Evolutionary conservation across 805 yeast species (phyloP).

Genomic region (Diddensiella transvaalensis): DNA sequence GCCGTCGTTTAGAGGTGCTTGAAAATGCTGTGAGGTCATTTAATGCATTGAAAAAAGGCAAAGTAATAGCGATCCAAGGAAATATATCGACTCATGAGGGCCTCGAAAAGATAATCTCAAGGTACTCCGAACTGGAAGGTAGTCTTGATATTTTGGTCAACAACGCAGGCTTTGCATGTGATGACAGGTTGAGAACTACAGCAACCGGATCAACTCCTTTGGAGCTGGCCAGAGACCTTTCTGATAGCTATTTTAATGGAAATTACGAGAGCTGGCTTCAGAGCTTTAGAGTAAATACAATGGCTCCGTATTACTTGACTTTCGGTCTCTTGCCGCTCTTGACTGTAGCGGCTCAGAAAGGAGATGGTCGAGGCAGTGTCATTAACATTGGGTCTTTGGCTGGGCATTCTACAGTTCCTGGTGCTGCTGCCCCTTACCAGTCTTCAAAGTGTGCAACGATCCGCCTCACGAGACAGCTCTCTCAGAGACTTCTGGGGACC

Average conservation of each 20-base stretch:
- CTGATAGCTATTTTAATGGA: conserved; percentile 10
- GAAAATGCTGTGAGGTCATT: conserved; percentile 39
- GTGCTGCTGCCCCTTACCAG: conserved; percentile 49
- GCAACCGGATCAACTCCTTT: no score
- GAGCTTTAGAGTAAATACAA: conserved; percentile 9
- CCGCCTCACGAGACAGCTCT: conserved; percentile 53
- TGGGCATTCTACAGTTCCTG: conserved; percentile 37
- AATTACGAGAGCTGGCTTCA: conserved; percentile 15
- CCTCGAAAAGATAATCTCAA: conserved; percentile 1
- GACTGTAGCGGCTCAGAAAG: conserved; percentile 21
- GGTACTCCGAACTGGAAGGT: neutral
- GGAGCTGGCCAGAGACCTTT: conserved; percentile 8
- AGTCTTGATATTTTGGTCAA: conserved; percentile 33
- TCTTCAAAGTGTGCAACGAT: conserved; percentile 62
- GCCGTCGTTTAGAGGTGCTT: conserved; percentile 51
- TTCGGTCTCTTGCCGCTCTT: conserved; percentile 18
- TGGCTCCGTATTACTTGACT: conserved; percentile 17
- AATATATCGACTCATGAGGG: conserved; percentile 11
- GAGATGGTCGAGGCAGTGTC: conserved; percentile 51
- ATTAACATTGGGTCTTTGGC: conserved; percentile 55
- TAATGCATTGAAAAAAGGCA: conserved; percentile 13
- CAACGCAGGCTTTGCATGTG: conserved; percentile 33
- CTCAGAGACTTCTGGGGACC: conserved; percentile 49
- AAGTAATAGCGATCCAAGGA: conserved; percentile 15
- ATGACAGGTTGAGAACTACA: neutral